Evolutionary conservation across 225 moss, liverwort and hornwort species (phyloP).

Genomic region (Sphagnum tenellum): DNA sequence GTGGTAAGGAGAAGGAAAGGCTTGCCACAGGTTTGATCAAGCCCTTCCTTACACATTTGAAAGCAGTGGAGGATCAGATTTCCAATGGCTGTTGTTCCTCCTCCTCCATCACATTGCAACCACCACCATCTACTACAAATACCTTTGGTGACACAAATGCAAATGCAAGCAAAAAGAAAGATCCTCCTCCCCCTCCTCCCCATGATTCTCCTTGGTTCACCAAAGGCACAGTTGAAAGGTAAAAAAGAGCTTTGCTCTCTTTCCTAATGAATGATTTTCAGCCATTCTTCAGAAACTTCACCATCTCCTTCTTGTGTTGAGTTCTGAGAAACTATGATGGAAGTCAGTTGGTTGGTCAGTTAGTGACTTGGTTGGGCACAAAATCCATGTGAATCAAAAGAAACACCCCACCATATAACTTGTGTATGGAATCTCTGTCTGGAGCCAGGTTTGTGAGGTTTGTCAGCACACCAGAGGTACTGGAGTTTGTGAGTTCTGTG

Average conservation of each 20-base stretch:
- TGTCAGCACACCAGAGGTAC: slow-evolving; percentile 94
- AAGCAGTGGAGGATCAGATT: slow-evolving; percentile 62
- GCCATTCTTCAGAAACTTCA: not conserved
- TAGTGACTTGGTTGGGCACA: no score
- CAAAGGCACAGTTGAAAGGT: slow-evolving; percentile 63
- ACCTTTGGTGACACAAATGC: slow-evolving; percentile 2
- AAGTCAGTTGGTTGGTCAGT: no score
- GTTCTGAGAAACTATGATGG: not conserved
- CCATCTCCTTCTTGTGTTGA: not conserved
- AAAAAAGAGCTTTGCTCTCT: not conserved
- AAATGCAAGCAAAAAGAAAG: slow-evolving; percentile 19
- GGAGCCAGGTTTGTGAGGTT: slow-evolving; percentile 78
- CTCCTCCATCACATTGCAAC: slow-evolving; percentile 48
- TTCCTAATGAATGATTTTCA: no score
- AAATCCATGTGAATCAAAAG: no score
- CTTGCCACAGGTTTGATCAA: slow-evolving; percentile 61
- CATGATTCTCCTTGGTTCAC: slow-evolving; percentile 57
- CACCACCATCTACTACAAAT: slow-evolving; percentile 4
- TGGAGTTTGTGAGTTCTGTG: slow-evolving; percentile 92
- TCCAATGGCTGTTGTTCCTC: slow-evolving; percentile 34
- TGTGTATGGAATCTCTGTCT: no score
- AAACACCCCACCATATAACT: no score
- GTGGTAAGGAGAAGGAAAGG: slow-evolving; percentile 49
- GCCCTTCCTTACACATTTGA: slow-evolving; percentile 54
- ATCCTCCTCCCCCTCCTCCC: not conserved